Evolutionary conservation across 495 filamentous ascomycete species (phyloP), one percentile per base, ranked within the genome.

Genomic region (Xylaria longipes): DNA sequence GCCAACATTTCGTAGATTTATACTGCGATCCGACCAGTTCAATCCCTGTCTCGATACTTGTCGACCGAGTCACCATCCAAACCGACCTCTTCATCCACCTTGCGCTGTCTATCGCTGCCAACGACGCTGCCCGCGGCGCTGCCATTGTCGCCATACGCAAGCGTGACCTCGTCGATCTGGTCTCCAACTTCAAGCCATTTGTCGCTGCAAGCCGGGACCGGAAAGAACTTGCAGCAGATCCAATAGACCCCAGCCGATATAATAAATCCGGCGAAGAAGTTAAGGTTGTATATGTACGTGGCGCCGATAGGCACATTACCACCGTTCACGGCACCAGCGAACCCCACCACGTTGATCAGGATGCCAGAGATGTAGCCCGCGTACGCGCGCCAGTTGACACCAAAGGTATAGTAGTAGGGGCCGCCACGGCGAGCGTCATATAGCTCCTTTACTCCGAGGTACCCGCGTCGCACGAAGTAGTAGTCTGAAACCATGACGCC

Each of bases 401-500:
- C 95, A 61, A 80, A 88, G 20, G 81, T 87, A 82, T 83, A 96
- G 78, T 84, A 95, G 81, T 97, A 97, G 0, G 91, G 89, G 2
- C 88, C 89, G 1, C 78, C 82, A 62, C 85, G 86, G 33, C 88
- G 87, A 27, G 88, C 91, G 61, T 90, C 91, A 84, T 97, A 98
- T 1, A 98, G 89, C 37, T 93, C 90, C 71, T 87, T 89, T 73
- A 95, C 85, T 72, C 94, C 87, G 20, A 95, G 86, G 79, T 95
- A 97, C 48, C 95, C 95, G 39, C 87, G 88, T 70, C 94, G 93
- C 25, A 97, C 93, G 70, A 93, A 73, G 81, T 97, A 98, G 85
- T 97, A 98, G 81, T 98, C 95, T 79, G 84, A 89, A 76, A 94
- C 86, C 77, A 98, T 96, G 68, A 97, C 93, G 22, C 94, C 95